Evolutionary conservation across 2,329 filamentous ascomycete genomes (phyloP).

Genomic region (Fusarium gaditjirri): DNA sequence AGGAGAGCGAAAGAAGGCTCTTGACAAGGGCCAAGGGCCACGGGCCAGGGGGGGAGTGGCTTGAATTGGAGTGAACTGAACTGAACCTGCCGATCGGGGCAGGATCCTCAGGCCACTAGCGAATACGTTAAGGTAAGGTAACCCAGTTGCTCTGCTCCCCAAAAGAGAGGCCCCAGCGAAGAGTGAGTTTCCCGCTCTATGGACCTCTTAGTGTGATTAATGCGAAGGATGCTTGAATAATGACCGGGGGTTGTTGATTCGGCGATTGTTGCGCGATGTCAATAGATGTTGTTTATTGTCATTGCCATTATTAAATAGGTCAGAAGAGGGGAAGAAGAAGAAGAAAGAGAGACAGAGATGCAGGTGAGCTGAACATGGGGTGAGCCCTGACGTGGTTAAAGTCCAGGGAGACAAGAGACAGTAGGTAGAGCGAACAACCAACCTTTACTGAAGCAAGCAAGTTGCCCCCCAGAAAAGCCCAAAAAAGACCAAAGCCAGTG

Average conservation of each 20-base stretch:
- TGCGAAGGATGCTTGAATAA: conserved; percentile 17
- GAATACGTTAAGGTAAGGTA: conserved; percentile 19
- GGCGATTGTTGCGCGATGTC: conserved; percentile 6
- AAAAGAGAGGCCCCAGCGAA: conserved; percentile 39
- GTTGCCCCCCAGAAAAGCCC: conserved; percentile 24
- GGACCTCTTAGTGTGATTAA: conserved; percentile 29
- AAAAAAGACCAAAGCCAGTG: conserved; percentile 16
- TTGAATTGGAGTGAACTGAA: conserved; percentile 44
- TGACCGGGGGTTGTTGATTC: conserved; percentile 1
- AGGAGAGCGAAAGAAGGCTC: conserved; percentile 50
- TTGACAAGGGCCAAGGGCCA: conserved; percentile 41
- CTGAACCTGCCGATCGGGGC: conserved; percentile 49
- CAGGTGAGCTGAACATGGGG: conserved; percentile 35
- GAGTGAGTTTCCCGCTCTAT: conserved; percentile 28
- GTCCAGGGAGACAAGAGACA: conserved; percentile 15
- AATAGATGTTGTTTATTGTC: conserved; percentile 3
- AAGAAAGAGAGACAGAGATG: conserved; percentile 26
- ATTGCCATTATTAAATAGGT: not conserved
- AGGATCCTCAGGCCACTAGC: conserved; percentile 49
- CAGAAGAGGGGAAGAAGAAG: conserved; percentile 16
- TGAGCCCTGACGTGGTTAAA: conserved; percentile 33
- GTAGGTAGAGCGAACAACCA: not conserved
- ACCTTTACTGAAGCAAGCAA: conserved; percentile 14
- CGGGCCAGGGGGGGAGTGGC: conserved; percentile 44
- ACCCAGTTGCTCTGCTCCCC: conserved; percentile 7